Base-by-base conservation (phyloP, 2,329 filamentous ascomycete species). In the Neopestalotiopsis sp. region DNA sequence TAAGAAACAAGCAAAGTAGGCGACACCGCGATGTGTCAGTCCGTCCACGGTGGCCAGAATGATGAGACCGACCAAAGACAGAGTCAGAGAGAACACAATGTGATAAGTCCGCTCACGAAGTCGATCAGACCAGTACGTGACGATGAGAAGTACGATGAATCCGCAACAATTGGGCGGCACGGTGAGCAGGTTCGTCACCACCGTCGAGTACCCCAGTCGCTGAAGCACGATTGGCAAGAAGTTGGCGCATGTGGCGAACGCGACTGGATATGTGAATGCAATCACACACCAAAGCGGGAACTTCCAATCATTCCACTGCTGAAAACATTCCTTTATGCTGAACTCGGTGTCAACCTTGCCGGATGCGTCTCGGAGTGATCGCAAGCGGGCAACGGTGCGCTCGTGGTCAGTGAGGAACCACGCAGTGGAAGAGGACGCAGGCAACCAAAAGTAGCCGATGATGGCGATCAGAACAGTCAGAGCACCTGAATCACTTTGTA, bases 1-100 rank as follows among this genome's bases (percentile, higher is more conserved):
- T 3, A 87, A 75, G 68, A 86, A 87, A 69, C 81, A 84, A 0
- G 84, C 84, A 70, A 86, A 86, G 67, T 86, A 87, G 2, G 83
- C 83, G 0, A 84, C 78, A 0, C 74, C 82, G 63, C 83, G 81
- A 70, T 85, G 74, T 1, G 74, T 56, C 1, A 82, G 69, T 0
- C 82, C 81, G 59, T 85, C 80, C 38, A 85, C 81, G 1, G 79
- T 78, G 0, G 81, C 78, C 3, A 85, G 76, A 14, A 86, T 79
- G 24, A 86, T 73, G 68, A 85, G 78, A 0, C 84, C 84, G 2
- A 81, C 67, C 0, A 85, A 74, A 1, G 81, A 83, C 1, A 86
- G 60, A 0, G 72, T 68, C 32, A 68, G 62, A 2, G 59, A 56
- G 32, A 65, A 85, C 4, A 83, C 75, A 7, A 86, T 83, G 72